These are phyloP conservation scores for Trifolium dubium DNA, from an alignment of 306 rosid species.

Conservation along the genomic window DNA sequence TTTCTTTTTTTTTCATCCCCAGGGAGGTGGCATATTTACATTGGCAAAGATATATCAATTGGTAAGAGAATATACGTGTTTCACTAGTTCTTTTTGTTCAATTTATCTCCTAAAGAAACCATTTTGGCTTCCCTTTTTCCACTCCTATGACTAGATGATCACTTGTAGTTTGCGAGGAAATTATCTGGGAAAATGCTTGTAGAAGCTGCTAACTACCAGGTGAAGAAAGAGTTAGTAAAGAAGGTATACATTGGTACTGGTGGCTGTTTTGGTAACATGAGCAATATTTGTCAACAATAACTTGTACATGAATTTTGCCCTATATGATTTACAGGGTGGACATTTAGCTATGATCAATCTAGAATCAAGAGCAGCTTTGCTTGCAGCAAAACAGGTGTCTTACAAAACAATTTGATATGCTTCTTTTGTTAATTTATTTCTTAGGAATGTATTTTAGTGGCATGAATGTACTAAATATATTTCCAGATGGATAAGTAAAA, in stretches of 20 bases:
- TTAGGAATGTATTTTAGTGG: slow-evolving; percentile 14
- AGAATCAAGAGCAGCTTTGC: slow-evolving; percentile 88
- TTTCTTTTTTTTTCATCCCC: slow-evolving; percentile 26
- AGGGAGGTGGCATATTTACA: slow-evolving; percentile 85
- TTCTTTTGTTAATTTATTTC: slow-evolving; percentile 28
- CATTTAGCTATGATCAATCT: slow-evolving; percentile 77
- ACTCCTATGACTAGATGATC: slow-evolving; percentile 35
- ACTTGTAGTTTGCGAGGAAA: slow-evolving; percentile 65
- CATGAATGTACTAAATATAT: slow-evolving; percentile 17
- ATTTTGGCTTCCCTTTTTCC: background rate
- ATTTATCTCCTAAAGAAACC: slow-evolving; percentile 18
- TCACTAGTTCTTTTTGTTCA: slow-evolving; percentile 32
- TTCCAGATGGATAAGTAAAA: background rate
- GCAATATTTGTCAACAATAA: slow-evolving; percentile 32
- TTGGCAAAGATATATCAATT: slow-evolving; percentile 71
- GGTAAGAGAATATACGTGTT: slow-evolving; percentile 58
- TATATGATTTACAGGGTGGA: slow-evolving; percentile 76
- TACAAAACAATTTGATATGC: slow-evolving; percentile 13
- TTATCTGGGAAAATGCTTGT: slow-evolving; percentile 77
- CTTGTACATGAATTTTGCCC: slow-evolving; percentile 37
- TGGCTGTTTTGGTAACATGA: slow-evolving; percentile 31
- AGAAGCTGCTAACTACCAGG: slow-evolving; percentile 94
- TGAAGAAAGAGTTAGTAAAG: slow-evolving; percentile 76
- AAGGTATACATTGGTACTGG: slow-evolving; percentile 55
- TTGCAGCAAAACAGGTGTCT: slow-evolving; percentile 86